Evolutionary conservation across 2,329 filamentous ascomycete species (phyloP).

Genomic region (Fusarium sp.): DNA sequence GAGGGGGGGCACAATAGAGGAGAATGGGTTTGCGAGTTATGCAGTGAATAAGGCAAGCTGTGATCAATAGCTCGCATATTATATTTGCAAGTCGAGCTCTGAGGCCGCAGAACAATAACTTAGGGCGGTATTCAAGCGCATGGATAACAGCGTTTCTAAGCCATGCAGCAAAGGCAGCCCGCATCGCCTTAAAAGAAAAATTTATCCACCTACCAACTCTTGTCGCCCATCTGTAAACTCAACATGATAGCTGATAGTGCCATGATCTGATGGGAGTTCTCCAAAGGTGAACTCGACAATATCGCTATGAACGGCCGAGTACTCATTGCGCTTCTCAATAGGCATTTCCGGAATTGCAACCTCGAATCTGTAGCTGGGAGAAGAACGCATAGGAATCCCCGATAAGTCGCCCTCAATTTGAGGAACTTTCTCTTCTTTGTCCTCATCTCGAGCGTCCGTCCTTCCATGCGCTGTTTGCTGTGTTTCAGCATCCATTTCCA

Average conservation of each 20-base stretch:
- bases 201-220: slow-evolving; percentile 56
- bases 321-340: slow-evolving; percentile 46
- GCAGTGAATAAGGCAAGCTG: slow-evolving; percentile 40
- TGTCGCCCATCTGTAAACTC: slow-evolving; percentile 62
- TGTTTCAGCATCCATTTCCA: background rate
- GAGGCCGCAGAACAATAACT: slow-evolving; percentile 7
- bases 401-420: background rate
- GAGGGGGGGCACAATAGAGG: slow-evolving; percentile 26
- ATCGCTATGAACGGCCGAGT: slow-evolving; percentile 51
- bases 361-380: slow-evolving; percentile 42
- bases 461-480: background rate
- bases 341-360: slow-evolving; percentile 49
- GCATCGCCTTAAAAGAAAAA: background rate
- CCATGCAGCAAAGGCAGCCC: background rate
- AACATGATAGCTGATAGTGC: slow-evolving; percentile 51
- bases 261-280: slow-evolving; percentile 44
- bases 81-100: background rate
- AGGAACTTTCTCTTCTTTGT: background rate
- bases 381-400: background rate
- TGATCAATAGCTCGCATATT: slow-evolving; percentile 14
- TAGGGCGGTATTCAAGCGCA: background rate
- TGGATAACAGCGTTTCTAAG: background rate
- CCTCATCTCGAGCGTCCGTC: background rate
- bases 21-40: slow-evolving; percentile 20
- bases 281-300: slow-evolving; percentile 54